Evolutionary conservation across 2,329 filamentous ascomycete genomes (phyloP), one percentile per base, ranked within the genome.

Genomic region (Trichoderma polysporum): DNA sequence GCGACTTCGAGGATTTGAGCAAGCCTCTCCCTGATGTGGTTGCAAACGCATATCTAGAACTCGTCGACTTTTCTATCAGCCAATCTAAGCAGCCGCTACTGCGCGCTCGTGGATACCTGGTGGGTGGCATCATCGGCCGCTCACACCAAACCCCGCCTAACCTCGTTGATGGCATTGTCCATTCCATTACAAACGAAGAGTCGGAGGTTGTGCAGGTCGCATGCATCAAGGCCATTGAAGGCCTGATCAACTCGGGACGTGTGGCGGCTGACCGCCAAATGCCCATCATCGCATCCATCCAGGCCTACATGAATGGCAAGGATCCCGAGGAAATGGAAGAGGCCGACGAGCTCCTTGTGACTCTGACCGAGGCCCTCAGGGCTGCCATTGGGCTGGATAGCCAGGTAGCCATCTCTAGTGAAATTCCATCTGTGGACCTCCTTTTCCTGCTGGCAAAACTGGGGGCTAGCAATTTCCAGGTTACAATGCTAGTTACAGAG

Each of bases 191-290:
- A 10, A 83, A 83, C 39, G 94, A 97, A 70, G 82, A 88, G 22
- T 91, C 92, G 0, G 94, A 97, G 76, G 88, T 98, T 39, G 94
- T 98, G 50, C 92, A 95, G 77, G 94, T 97, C 19, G 90, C 94
- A 22, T 97, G 93, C 74, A 91, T 98, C 73, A 94, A 94, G 76
- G 90, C 93, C 1, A 80, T 97, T 39, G 93, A 97, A 73, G 85
- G 85, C 17, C 85, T 89, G 67, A 83, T 89, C 60, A 82, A 79
- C 68, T 82, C 84, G 77, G 76, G 85, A 78, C 74, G 82, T 82
- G 80, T 85, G 2, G 74, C 79, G 7, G 73, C 77, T 8, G 85
- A 87, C 67, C 82, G 81, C 53, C 93, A 97, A 75, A 72, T 82
- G 1, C 80, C 83, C 22, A 83, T 91, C 67, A 83, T 88, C 57